phyloP scores from a whole-genome alignment of 2,329 filamentous ascomycete genomes.

The Elsinoe perseae region DNA sequence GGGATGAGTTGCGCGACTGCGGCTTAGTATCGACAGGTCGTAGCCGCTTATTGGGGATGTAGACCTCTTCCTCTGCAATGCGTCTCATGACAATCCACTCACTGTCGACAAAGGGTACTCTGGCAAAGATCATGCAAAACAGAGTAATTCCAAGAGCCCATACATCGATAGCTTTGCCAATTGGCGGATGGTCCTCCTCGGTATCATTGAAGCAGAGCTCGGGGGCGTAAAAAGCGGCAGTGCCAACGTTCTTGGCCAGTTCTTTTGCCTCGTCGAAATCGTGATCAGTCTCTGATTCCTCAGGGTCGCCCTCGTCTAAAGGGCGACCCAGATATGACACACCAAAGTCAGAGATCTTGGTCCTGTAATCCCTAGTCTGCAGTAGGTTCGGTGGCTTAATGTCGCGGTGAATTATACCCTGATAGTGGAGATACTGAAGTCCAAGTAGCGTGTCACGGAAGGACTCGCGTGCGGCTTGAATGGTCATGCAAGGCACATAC shows the following conservation, averaged over 20 bases:
- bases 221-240: slow-evolving; percentile 93
- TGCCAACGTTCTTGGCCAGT: slow-evolving; percentile 95
- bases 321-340: slow-evolving; percentile 94
- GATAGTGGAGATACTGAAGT: slow-evolving; percentile 70
- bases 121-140: slow-evolving; percentile 89
- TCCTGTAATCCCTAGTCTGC: slow-evolving; percentile 72
- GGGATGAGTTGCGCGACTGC: slow-evolving; percentile 39
- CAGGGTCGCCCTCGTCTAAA: slow-evolving; percentile 56
- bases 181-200: slow-evolving; percentile 57
- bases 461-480: slow-evolving; percentile 70
- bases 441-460: slow-evolving; percentile 92
- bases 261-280: slow-evolving; percentile 81
- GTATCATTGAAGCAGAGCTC: slow-evolving; percentile 87
- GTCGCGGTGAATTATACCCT: slow-evolving; percentile 64
- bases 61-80: slow-evolving; percentile 87
- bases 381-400: slow-evolving; percentile 70
- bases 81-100: slow-evolving; percentile 86
- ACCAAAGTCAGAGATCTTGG: slow-evolving; percentile 98
- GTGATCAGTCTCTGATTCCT: slow-evolving; percentile 63
- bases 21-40: slow-evolving; percentile 54
- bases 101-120: slow-evolving; percentile 88
- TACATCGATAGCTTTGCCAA: slow-evolving; percentile 91
- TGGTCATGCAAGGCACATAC: slow-evolving; percentile 87
- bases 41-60: slow-evolving; percentile 76
- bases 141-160: slow-evolving; percentile 96